Base-by-base conservation (phyloP, 768 basidiomycete genomes). In the Lentinula guzmanii region DNA sequence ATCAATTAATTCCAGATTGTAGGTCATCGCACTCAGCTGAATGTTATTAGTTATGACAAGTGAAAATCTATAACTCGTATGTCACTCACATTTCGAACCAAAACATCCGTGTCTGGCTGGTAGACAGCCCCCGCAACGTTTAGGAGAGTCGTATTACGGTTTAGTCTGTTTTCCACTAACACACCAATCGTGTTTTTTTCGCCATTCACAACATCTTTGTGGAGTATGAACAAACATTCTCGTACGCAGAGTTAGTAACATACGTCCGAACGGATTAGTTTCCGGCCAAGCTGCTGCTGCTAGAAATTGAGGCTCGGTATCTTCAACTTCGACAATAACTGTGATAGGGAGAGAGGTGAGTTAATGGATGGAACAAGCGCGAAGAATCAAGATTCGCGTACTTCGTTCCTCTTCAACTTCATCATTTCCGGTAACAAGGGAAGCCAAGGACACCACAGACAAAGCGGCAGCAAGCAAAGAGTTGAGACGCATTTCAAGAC, bases 121-220 rank as follows among this genome's bases (percentile, higher is more conserved):
- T 84, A 82, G 66, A 93, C 76, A 39, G 89, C 86, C 46, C 88
- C 91, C 57, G 82, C 80, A 61, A 90, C 78, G 66, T 74, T 80
- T 62, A 84, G 70, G 16, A 93, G 74, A 2, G 89, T 90, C 53
- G 89, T 78, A 64, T 92, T 90, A 67, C 79, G 80, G 65, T 82
- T 82, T 10, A 89, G 87, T 71, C 83, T 89, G 74, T 91, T 94
- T 72, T 91, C 90, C 11, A 93, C 78, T 31, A 78, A 72, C 53
- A 94, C 72, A 28, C 74, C 73, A 37, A 94, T 75, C 35, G 80
- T 75, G 70, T 92, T 94, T 69, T 81, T 84, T 81, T 85, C 77
- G 91, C 91, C 91, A 66, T 94, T 94, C 35, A 93, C 85, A 53
- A 93, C 76, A 62, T 92, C 91, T 93, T 67, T 8, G 46, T 18